Conservation (phyloP, 805 yeast species). For the Pichia pseudocactophila region DNA sequence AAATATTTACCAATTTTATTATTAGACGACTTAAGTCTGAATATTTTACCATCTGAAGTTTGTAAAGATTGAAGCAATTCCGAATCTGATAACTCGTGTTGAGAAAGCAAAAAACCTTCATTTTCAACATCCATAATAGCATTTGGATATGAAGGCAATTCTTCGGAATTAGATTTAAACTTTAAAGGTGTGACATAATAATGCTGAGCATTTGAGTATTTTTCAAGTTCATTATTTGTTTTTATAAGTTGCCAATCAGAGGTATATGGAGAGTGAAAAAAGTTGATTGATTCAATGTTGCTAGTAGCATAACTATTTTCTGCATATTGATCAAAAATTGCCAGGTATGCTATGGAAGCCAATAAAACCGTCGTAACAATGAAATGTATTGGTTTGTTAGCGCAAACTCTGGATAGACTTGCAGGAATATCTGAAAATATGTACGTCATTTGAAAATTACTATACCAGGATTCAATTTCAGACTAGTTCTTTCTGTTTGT, state of each 20-base stretch:
- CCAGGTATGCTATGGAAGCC: constrained; percentile 73
- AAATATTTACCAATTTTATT: constrained; percentile 49
- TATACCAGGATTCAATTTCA: background rate
- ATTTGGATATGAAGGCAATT: constrained; percentile 33
- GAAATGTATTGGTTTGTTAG: constrained; percentile 80
- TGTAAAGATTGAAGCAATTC: constrained; percentile 22
- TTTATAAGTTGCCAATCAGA: constrained; percentile 42
- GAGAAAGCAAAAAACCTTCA: constrained; percentile 33
- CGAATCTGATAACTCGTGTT: constrained; percentile 20
- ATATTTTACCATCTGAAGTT: constrained; percentile 37
- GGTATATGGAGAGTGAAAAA: constrained; percentile 27
- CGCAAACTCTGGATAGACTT: constrained; percentile 39
- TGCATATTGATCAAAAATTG: constrained; percentile 58
- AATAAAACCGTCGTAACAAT: constrained; percentile 61
- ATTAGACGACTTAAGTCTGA: constrained; percentile 49
- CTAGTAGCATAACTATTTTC: constrained; percentile 16
- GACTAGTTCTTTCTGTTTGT: no score
- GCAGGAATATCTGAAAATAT: constrained; percentile 23
- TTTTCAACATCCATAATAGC: constrained; percentile 33
- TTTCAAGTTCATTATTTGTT: constrained; percentile 26
- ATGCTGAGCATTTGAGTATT: constrained; percentile 36
- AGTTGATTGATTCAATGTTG: constrained; percentile 8
- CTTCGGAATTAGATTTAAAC: constrained; percentile 31
- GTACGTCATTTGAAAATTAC: constrained; percentile 5
- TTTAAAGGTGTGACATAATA: constrained; percentile 46